Evolutionary conservation across 352 stramenopile species (phyloP), one percentile per base, ranked within the genome.

Genomic region (Globisporangium nodosum): DNA sequence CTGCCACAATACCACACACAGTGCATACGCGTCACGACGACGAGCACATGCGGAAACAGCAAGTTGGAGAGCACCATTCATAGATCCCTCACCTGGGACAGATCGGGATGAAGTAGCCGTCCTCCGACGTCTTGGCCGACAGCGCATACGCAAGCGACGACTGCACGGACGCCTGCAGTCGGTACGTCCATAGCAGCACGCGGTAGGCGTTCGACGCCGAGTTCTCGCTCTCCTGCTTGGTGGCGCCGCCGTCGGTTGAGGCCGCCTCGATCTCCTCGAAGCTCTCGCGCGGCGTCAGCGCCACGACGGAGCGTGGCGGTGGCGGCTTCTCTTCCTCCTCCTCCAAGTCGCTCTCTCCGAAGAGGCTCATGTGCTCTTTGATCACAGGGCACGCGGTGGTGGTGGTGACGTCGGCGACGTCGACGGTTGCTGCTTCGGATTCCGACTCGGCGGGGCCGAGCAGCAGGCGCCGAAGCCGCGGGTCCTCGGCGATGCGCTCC

Each of bases 401-500:
- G 0, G 27, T 30, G 18, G 43, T n/a, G 1, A 8, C 15, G 30
- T 15, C 52, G 47, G 2, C 21, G 20, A 20, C 46, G 9, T 3
- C 31, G 30, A 20, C 3, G 18, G 8, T 9, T 40, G 47, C 33
- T 18, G 49, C 16, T 2, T 30, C 31, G 43, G 58, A 54, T 15
- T 59, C 53, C 16, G 63, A 52, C 47, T 66, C 58, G 5, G 59
- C 68, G n/a, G 62, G 64, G 50, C 58, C 49, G 37, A 87, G 73
- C 42, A 92, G 57, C 47, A 92, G 53, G 0, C 84, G 76, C 11
- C 78, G 77, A 48, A 94, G 69, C 31, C 85, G 83, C 58, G 82
- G 82, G 59, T 94, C 85, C 65, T 94, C 83, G 8, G 85, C 85
- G 45, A 95, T 76, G 40, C 85, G 81, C 68, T 95, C 85, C 49